These are phyloP conservation scores for Quercus wislizeni DNA, from an alignment of 306 rosid genomes.

Conservation along the genomic window DNA sequence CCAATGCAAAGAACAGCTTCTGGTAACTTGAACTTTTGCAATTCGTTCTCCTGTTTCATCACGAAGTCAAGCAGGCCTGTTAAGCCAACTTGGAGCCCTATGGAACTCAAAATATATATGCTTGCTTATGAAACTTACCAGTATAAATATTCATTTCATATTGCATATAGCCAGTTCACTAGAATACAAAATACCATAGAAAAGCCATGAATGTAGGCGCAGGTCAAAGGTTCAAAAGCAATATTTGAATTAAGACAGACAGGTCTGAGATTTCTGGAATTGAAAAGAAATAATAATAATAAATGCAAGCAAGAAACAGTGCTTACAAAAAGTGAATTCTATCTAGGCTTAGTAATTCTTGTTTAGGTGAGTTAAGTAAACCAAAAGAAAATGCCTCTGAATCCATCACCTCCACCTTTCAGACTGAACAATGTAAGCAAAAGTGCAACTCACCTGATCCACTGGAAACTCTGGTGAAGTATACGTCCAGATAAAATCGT, in stretches of 20 bases:
- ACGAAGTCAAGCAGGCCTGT: slow-evolving; percentile 8
- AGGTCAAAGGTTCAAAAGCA: neutral
- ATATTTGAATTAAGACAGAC: neutral
- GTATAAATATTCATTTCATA: neutral
- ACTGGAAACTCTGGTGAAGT: slow-evolving; percentile 69
- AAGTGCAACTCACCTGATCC: slow-evolving; percentile 45
- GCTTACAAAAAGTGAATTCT: neutral
- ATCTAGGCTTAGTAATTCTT: neutral
- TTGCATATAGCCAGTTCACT: neutral
- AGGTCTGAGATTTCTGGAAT: neutral
- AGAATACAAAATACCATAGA: neutral
- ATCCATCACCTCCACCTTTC: neutral
- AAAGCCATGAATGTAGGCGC: neutral
- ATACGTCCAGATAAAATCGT: slow-evolving; percentile 47
- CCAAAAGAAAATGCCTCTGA: neutral
- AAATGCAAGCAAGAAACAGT: neutral
- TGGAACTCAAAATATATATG: neutral
- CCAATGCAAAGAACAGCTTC: slow-evolving; percentile 63
- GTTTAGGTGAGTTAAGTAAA: neutral
- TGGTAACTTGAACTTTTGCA: slow-evolving; percentile 62
- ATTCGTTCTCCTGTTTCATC: slow-evolving; percentile 39
- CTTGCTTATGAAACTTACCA: neutral
- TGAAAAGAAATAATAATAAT: neutral
- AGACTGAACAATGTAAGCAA: neutral
- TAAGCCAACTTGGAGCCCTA: neutral